These are phyloP conservation scores for Debaryomyces sp. DNA, from an alignment of 1,139 yeast species.

Conservation along the genomic window DNA sequence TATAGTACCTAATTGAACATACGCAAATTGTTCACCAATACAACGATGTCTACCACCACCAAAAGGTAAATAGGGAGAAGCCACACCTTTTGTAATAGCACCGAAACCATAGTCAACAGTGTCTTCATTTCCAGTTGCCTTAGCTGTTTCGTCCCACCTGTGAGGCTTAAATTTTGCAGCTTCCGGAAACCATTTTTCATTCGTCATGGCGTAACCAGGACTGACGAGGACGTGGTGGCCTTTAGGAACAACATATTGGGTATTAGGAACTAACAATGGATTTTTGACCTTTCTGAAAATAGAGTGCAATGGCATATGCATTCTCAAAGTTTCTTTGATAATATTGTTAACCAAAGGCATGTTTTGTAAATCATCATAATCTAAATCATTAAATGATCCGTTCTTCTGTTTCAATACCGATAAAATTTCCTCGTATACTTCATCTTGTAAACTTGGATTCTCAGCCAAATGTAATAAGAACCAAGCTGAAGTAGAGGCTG, in stretches of 20 bases:
- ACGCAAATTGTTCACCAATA: conserved; percentile 98
- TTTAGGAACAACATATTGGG: conserved; percentile 79
- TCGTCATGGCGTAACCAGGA: conserved; percentile 88
- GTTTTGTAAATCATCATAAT: conserved; percentile 81
- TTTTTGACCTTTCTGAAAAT: conserved; percentile 88
- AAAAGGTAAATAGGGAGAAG: conserved; percentile 94
- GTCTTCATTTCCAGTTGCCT: conserved; percentile 35
- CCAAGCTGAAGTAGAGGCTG: conserved; percentile 97
- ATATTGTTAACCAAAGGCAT: conserved; percentile 81
- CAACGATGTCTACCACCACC: conserved; percentile 99
- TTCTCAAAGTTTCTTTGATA: conserved; percentile 89
- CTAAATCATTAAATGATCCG: conserved; percentile 51
- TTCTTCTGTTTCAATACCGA: conserved; percentile 56
- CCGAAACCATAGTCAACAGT: conserved; percentile 95
- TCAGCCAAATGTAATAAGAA: conserved; percentile 87
- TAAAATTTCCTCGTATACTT: conserved; percentile 72
- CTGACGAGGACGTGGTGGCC: conserved; percentile 91
- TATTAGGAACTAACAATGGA: conserved; percentile 77
- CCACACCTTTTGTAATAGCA: conserved; percentile 91
- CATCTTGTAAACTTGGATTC: conserved; percentile 80
- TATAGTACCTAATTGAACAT: conserved; percentile 87
- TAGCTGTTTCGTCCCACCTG: conserved; percentile 74
- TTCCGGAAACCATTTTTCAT: conserved; percentile 76
- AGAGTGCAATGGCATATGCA: conserved; percentile 96
- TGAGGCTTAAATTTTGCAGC: conserved; percentile 75